Evolutionary conservation across 2,329 filamentous ascomycete genomes (phyloP), one percentile per base, ranked within the genome.

Genomic region (Zymoseptoria tritici): DNA sequence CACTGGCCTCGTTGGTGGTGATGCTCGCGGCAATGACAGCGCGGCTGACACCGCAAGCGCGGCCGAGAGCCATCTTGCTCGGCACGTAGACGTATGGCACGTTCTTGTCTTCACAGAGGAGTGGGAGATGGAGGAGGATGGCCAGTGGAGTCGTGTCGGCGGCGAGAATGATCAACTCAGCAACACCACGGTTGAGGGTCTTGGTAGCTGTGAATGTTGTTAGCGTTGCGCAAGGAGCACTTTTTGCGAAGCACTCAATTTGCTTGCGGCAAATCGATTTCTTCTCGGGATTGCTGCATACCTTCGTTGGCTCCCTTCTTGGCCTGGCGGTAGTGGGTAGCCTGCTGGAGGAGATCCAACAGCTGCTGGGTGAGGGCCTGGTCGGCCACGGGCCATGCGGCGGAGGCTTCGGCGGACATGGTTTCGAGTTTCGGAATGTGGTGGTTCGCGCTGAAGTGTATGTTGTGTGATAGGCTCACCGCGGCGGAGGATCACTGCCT

Each of bases 1-100:
- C 92, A 71, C 85, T 89, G 49, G 88, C 88, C 79, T 96, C 91
- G 83, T 96, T 96, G 60, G 88, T 91, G 67, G 91, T 97, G 78
- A 97, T 96, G 71, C 83, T 87, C 63, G 85, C 87, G 49, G 90
- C 88, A 70, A 97, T 97, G 62, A 97, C 92, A 58, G 91, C 83
- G 60, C 93, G 84, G 72, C 84, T 88, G 63, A 97, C 93, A 82
- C 93, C 93, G 73, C 90, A 94, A 54, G 93, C 92, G 67, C 92
- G 85, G 69, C 91, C 91, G 54, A 96, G 85, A 57, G 90, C 89
- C 71, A 91, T 88, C 85, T 96, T 89, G 77, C 83, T 83, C 66
- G 77, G 77, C 52, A 79, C 76, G 68, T 75, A 76, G 63, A 74
- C 68, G 61, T 72, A 72, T 89, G 71, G 91, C 83, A 77, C 90